These are phyloP conservation scores for Fragaria ananassa DNA, from an alignment of 306 rosid genomes.

Conservation along the genomic window DNA sequence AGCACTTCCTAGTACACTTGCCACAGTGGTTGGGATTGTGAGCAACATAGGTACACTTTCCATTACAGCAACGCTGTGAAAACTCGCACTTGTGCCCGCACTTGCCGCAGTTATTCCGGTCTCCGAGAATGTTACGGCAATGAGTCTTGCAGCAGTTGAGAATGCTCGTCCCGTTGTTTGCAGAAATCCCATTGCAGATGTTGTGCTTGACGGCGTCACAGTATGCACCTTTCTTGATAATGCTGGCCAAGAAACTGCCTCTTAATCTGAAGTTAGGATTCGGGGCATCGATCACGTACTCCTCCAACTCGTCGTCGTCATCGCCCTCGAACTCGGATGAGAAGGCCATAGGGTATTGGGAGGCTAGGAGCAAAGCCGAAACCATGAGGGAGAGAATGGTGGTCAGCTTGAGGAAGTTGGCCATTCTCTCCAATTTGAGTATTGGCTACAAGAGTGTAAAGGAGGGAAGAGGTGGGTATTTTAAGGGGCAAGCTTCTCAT, in stretches of 20 bases:
- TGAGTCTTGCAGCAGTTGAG: slow-evolving; percentile 70
- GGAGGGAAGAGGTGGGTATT: slow-evolving; percentile 8
- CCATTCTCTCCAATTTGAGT: slow-evolving; percentile 30
- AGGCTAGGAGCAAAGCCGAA: slow-evolving; percentile 18
- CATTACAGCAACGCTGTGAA: slow-evolving; percentile 51
- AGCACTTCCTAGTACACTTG: slow-evolving; percentile 53
- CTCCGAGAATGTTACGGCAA: slow-evolving; percentile 55
- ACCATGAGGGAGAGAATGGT: slow-evolving; percentile 42
- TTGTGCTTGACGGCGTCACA: slow-evolving; percentile 35
- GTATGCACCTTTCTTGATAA: slow-evolving; percentile 39
- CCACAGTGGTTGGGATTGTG: slow-evolving; percentile 48
- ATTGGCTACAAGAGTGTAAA: neutral
- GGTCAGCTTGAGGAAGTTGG: slow-evolving; percentile 37
- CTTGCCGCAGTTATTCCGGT: slow-evolving; percentile 49
- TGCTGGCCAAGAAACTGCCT: slow-evolving; percentile 45
- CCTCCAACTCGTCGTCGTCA: slow-evolving; percentile 25
- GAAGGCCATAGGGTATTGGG: slow-evolving; percentile 20
- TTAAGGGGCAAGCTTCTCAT: slow-evolving; percentile 4
- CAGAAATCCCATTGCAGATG: slow-evolving; percentile 52
- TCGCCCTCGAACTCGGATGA: slow-evolving; percentile 13
- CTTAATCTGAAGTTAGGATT: slow-evolving; percentile 29
- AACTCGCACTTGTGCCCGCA: slow-evolving; percentile 56
- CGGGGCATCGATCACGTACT: slow-evolving; percentile 39
- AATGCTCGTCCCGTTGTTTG: slow-evolving; percentile 50
- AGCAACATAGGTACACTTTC: slow-evolving; percentile 38